Conservation (phyloP, 2,329 filamentous ascomycete species). For the Fonsecaea monophora region DNA sequence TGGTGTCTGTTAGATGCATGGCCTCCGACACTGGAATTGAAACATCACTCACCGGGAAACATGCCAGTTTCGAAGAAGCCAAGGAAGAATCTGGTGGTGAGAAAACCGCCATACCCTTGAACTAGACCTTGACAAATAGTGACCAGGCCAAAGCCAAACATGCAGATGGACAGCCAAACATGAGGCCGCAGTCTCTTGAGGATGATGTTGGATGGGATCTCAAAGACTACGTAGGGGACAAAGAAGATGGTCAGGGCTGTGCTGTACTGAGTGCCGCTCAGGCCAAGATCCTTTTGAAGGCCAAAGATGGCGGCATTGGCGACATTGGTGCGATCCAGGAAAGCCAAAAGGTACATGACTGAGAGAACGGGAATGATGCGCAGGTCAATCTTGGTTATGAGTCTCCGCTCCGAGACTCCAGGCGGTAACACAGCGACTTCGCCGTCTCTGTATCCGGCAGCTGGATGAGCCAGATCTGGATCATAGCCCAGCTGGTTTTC, state of each 20-base stretch:
- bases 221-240: conserved; percentile 72
- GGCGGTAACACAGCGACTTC: conserved; percentile 28
- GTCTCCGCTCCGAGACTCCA: conserved; percentile 59
- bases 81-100: conserved; percentile 84
- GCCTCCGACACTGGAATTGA: not conserved
- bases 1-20: conserved; percentile 3
- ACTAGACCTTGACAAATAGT: conserved; percentile 79
- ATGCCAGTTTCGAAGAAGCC: conserved; percentile 78
- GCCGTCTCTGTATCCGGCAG: conserved; percentile 34
- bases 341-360: conserved; percentile 63
- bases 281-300: conserved; percentile 66
- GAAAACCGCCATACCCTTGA: conserved; percentile 75
- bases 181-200: conserved; percentile 72
- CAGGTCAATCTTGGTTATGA: conserved; percentile 74
- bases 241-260: conserved; percentile 82
- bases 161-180: conserved; percentile 78
- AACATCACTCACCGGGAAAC: conserved; percentile 37
- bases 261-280: conserved; percentile 70
- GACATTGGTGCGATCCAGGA: conserved; percentile 70
- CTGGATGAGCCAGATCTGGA: conserved; percentile 39
- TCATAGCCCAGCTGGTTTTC: conserved; percentile 36
- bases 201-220: conserved; percentile 76
- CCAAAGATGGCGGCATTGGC: conserved; percentile 75
- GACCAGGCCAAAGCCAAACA: conserved; percentile 81
- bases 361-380: conserved; percentile 75